A percentile compares a stretch with the other conserved stretches of the same genome.
Conservation (phyloP, 176 grass and related monocot species). For the Areca catechu region DNA sequence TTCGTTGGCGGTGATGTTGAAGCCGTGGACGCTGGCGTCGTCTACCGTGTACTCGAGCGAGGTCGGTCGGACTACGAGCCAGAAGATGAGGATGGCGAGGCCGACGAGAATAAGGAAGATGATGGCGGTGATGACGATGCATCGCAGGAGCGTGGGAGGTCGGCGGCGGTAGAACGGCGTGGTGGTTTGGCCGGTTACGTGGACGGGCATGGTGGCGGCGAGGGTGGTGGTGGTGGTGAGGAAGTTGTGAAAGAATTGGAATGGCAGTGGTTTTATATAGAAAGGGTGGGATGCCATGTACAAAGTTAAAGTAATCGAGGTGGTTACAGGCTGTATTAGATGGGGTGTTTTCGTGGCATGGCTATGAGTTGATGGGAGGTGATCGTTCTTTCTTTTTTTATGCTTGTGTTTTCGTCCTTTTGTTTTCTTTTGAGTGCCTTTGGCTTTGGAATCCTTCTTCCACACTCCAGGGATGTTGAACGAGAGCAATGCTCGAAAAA, state of each 20-base stretch:
- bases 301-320: too few species aligned
- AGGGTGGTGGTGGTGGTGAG: too few species aligned
- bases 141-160: conserved; percentile 23
- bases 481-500: too few species aligned
- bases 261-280: too few species aligned
- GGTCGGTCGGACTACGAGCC: conserved; percentile 38
- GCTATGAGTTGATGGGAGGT: too few species aligned
- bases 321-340: too few species aligned
- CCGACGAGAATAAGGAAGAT: conserved; percentile 14
- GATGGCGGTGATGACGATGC: conserved; percentile 29
- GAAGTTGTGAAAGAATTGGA: too few species aligned
- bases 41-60: conserved; percentile 31
- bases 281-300: too few species aligned
- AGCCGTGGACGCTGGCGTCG: conserved; percentile 28
- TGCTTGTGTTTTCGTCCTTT: conserved; percentile 1
- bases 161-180: background rate
- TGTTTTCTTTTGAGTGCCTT: conserved; percentile 5
- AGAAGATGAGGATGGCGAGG: conserved; percentile 45
- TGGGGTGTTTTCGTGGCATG: too few species aligned
- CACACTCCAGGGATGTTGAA: conserved; percentile 22
- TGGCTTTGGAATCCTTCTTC: conserved; percentile 70
- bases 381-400: too few species aligned
- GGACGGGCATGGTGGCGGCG: too few species aligned
- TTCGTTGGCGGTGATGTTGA: conserved; percentile 47
- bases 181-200: too few species aligned